Percentiles rank a stretch among this genome's conserved stretches.
Evolutionary conservation across 192 early-diverging fungal species (phyloP).

Genomic region (Gonapodya sp.): DNA sequence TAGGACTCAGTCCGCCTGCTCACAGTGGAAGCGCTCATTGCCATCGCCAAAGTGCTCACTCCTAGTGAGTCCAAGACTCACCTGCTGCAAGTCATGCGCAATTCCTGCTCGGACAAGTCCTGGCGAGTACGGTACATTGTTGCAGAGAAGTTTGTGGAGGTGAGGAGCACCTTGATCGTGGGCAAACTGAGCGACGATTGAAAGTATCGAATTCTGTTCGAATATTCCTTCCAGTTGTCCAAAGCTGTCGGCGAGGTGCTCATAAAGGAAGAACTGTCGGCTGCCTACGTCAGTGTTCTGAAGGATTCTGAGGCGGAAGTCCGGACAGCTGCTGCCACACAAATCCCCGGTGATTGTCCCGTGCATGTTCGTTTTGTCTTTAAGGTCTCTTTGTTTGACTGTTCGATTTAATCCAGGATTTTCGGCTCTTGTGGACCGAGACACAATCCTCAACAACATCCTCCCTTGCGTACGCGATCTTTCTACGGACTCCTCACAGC

Average conservation of each 20-base stretch:
- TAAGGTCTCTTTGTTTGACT: neutral
- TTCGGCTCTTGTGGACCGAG: conserved; percentile 62
- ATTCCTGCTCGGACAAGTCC: conserved; percentile 80
- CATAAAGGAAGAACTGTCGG: conserved; percentile 75
- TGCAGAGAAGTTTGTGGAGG: conserved; percentile 93
- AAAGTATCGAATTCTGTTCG: neutral
- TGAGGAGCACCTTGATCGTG: conserved; percentile 18
- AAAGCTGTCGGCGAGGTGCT: conserved; percentile 69
- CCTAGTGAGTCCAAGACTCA: conserved; percentile 68
- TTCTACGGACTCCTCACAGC: conserved; percentile 90
- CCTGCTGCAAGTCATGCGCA: conserved; percentile 58
- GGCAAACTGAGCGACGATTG: neutral
- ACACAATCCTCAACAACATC: conserved; percentile 68
- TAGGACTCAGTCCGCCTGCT: conserved; percentile 96
- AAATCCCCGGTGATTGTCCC: conserved; percentile 58
- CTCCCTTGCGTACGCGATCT: conserved; percentile 88
- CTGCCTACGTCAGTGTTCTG: conserved; percentile 74
- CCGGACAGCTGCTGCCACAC: conserved; percentile 84
- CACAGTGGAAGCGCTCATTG: conserved; percentile 82
- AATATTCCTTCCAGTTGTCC: conserved; percentile 43
- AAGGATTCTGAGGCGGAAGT: conserved; percentile 98
- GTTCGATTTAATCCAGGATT: conserved; percentile 38
- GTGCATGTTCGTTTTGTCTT: conserved; percentile 36
- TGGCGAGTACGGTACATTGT: conserved; percentile 99
- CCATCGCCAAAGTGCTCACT: conserved; percentile 71